Evolutionary conservation across 2,329 filamentous ascomycete genomes (phyloP).

Genomic region (Camillea tinctor): DNA sequence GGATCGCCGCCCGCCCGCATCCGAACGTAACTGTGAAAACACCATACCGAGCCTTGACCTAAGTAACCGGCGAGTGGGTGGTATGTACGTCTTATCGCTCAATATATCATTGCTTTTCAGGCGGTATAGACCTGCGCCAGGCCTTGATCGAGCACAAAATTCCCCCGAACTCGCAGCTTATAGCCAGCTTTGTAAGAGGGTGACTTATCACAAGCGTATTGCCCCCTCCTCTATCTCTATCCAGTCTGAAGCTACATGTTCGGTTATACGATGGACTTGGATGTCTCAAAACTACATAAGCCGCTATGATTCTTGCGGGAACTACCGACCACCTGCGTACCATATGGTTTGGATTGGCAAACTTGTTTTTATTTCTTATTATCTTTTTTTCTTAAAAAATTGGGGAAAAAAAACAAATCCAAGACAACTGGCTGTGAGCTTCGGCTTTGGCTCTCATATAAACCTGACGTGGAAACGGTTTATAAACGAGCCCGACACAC

Average conservation of each 20-base stretch:
- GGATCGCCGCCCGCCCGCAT: not conserved
- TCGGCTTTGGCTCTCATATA: no score
- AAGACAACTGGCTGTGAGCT: no score
- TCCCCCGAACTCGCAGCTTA: not conserved
- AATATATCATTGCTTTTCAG: not conserved
- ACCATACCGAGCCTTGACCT: not conserved
- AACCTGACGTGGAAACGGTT: no score
- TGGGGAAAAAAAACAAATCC: no score
- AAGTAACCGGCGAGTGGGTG: not conserved
- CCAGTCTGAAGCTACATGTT: not conserved
- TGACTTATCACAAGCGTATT: slow-evolving; percentile 2
- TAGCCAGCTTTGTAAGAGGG: not conserved
- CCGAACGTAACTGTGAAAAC: not conserved
- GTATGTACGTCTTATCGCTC: not conserved
- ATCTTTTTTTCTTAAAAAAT: no score
- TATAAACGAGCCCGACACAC: no score
- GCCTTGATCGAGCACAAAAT: not conserved
- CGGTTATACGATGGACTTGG: not conserved
- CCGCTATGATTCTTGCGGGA: not conserved
- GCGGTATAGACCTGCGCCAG: not conserved
- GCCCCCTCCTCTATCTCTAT: slow-evolving; percentile 3
- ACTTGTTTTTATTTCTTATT: not conserved
- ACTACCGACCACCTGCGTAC: not conserved
- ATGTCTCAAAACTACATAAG: not conserved
- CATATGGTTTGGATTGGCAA: not conserved